Conservation (phyloP, 2,329 filamentous ascomycete genomes). For the Colletotrichum aenigma region DNA sequence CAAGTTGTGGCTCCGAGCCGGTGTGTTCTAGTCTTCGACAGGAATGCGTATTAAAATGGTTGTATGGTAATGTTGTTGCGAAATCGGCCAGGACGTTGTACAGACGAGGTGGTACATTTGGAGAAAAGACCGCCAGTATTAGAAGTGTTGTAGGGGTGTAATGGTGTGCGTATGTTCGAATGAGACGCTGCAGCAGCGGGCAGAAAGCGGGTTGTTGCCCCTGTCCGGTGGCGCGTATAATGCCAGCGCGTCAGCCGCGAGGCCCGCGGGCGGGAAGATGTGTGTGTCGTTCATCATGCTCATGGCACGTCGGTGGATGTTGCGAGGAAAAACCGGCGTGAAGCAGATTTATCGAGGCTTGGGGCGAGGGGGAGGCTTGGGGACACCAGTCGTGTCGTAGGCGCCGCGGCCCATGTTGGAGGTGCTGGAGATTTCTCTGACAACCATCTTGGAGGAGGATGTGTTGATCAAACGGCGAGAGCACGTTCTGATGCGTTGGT, state of each 20-base stretch:
- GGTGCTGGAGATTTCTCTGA: conserved; percentile 31
- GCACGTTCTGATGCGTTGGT: not conserved
- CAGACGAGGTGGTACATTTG: conserved; percentile 14
- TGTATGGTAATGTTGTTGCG: conserved; percentile 26
- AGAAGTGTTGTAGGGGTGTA: conserved; percentile 9
- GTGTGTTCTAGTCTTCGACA: conserved; percentile 35
- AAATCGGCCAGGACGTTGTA: conserved; percentile 18
- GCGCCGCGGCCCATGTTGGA: conserved; percentile 56
- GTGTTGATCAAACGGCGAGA: not conserved
- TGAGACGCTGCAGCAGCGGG: conserved; percentile 1
- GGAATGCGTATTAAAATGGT: conserved; percentile 37
- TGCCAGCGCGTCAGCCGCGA: conserved; percentile 22
- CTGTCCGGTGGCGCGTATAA: conserved; percentile 14
- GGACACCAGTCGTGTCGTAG: conserved; percentile 55
- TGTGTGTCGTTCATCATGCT: not conserved
- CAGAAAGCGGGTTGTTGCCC: conserved; percentile 8
- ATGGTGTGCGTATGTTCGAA: conserved; percentile 3
- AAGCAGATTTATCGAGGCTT: conserved; percentile 38
- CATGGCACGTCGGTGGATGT: not conserved
- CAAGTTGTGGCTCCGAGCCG: conserved; percentile 41
- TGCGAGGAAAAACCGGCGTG: not conserved
- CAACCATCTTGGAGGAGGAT: conserved; percentile 36
- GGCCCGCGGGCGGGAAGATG: not conserved
- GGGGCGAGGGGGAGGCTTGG: conserved; percentile 50
- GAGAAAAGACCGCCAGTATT: conserved; percentile 12